Evolutionary conservation across 305 asterid species (phyloP).

Genomic region (Ajuga reptans): DNA sequence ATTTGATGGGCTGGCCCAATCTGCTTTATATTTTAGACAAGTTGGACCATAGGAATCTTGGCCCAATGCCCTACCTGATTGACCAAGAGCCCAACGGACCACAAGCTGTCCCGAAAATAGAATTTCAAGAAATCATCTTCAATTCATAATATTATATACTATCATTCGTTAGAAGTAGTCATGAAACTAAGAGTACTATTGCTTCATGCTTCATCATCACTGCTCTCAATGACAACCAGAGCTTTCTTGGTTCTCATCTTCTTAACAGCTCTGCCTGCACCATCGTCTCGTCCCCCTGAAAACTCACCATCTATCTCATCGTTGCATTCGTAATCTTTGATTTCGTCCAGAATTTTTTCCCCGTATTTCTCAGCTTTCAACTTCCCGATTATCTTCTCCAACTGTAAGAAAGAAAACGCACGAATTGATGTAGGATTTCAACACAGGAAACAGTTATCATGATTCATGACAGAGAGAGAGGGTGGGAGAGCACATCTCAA

Average conservation of each 20-base stretch:
- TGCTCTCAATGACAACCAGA: slow-evolving; percentile 59
- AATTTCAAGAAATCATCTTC: too few species aligned
- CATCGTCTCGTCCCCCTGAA: slow-evolving; percentile 24
- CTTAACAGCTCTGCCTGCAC: slow-evolving; percentile 32
- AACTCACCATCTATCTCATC: slow-evolving; percentile 24
- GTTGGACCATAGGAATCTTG: too few species aligned
- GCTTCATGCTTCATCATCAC: slow-evolving; percentile 67
- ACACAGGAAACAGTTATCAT: too few species aligned
- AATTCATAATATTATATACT: too few species aligned
- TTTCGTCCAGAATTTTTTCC: slow-evolving; percentile 51
- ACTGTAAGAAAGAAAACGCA: slow-evolving; percentile 35
- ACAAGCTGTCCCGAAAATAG: too few species aligned
- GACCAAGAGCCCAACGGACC: too few species aligned
- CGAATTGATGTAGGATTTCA: background rate
- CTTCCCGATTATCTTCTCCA: slow-evolving; percentile 84
- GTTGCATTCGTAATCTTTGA: slow-evolving; percentile 34
- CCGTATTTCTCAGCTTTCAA: slow-evolving; percentile 79
- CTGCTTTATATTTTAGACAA: too few species aligned
- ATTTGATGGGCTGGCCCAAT: too few species aligned
- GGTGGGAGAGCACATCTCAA: background rate
- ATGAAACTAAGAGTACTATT: too few species aligned
- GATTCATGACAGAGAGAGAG: background rate
- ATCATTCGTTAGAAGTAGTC: too few species aligned
- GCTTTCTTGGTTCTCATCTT: slow-evolving; percentile 44
- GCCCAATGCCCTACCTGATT: too few species aligned